phyloP scores from a whole-genome alignment of 208 protist species.

The Leishmania turanica region DNA sequence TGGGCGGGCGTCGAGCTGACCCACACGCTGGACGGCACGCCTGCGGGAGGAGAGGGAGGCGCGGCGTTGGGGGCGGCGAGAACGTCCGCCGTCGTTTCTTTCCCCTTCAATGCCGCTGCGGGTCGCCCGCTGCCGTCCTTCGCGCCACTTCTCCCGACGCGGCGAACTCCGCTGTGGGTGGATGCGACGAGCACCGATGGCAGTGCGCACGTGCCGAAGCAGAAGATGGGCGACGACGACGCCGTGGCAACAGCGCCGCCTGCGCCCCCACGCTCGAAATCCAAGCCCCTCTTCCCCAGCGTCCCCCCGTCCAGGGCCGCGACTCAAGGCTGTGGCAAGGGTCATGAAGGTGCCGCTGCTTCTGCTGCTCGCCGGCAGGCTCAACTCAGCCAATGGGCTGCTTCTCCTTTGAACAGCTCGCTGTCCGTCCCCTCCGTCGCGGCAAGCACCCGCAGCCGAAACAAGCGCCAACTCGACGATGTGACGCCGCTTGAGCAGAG shows the following conservation, averaged over 20 bases:
- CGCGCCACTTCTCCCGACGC: conserved; percentile 8
- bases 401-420: neutral
- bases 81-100: conserved; percentile 9
- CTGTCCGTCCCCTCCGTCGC: neutral
- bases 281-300: conserved; percentile 14
- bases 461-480: neutral
- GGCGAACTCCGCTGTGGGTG: neutral
- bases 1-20: conserved; percentile 13
- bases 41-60: neutral
- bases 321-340: neutral
- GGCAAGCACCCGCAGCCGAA: neutral
- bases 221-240: neutral
- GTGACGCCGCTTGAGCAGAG: neutral
- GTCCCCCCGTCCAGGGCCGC: conserved; percentile 6
- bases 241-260: neutral
- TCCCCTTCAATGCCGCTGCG: conserved; percentile 5
- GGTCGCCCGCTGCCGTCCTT: conserved; percentile 8
- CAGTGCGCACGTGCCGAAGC: neutral
- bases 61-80: neutral
- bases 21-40: neutral
- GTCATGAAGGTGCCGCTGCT: neutral
- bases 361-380: neutral
- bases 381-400: neutral
- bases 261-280: neutral
- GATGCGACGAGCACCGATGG: neutral